These are phyloP conservation scores for Gossypium raimondii DNA, from an alignment of 345 rosid genomes.

Conservation along the genomic window DNA sequence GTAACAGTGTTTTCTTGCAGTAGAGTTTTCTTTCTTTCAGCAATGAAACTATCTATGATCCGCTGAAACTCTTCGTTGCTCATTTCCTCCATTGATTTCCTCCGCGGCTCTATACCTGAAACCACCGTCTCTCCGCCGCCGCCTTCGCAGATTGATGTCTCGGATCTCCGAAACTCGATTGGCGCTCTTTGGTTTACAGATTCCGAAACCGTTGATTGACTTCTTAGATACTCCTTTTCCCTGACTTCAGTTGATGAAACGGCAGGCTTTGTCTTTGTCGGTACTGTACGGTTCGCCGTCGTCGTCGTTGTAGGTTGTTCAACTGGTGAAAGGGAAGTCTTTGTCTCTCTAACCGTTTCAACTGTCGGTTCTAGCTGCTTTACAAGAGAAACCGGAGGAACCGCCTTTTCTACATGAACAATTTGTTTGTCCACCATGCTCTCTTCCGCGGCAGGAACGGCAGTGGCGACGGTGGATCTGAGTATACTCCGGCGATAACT, in stretches of 20 bases:
- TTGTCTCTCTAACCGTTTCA: neutral
- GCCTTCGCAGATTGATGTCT: neutral
- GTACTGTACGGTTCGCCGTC: neutral
- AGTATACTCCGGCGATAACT: neutral
- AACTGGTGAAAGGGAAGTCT: constrained; percentile 1
- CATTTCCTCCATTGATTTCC: constrained; percentile 24
- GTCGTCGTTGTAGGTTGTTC: neutral
- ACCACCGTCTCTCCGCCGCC: constrained; percentile 3
- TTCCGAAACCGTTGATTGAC: neutral
- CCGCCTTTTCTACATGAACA: constrained; percentile 6
- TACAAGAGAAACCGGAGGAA: neutral
- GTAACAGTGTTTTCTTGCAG: neutral
- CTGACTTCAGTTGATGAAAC: neutral
- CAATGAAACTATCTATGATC: constrained; percentile 31
- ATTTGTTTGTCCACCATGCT: constrained; percentile 5
- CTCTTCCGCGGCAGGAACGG: neutral
- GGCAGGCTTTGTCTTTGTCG: neutral
- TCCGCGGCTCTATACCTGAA: neutral
- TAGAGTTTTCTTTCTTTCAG: constrained; percentile 16
- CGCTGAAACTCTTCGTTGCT: constrained; percentile 30
- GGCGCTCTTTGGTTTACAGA: neutral
- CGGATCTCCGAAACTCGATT: constrained; percentile 2
- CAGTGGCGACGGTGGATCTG: neutral
- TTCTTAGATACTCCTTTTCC: neutral
- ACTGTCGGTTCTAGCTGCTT: neutral